Evolutionary conservation across 306 rosid genomes (phyloP).

Genomic region (Lathyrus tuberosus): DNA sequence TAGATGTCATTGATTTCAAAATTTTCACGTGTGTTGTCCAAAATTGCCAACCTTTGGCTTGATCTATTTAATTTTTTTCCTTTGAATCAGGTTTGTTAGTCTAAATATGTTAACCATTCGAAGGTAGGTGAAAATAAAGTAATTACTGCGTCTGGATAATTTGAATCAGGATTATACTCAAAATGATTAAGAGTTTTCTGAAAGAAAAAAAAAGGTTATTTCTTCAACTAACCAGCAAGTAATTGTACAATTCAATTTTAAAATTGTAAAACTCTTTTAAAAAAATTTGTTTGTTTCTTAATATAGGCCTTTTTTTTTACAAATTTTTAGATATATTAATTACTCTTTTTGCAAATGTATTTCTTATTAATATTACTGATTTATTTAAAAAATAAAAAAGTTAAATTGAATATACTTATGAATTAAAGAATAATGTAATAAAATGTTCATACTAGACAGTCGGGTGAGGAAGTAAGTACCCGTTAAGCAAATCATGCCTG

Average conservation of each 20-base stretch:
- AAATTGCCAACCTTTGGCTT: conserved; percentile 10
- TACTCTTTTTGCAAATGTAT: too few species aligned
- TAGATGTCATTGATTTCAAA: conserved; percentile 27
- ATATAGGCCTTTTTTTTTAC: too few species aligned
- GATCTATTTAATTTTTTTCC: neutral
- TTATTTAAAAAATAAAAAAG: too few species aligned
- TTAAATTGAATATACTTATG: too few species aligned
- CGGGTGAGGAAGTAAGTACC: too few species aligned
- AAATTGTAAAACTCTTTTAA: too few species aligned
- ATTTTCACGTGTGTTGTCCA: conserved; percentile 28
- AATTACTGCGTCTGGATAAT: neutral
- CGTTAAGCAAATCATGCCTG: too few species aligned
- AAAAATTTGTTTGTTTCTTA: too few species aligned
- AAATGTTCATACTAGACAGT: too few species aligned
- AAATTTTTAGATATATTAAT: too few species aligned
- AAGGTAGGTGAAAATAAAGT: conserved; percentile 9
- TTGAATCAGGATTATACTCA: neutral
- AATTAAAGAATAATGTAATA: too few species aligned
- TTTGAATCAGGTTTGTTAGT: neutral
- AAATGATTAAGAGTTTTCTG: neutral
- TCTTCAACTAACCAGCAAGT: neutral
- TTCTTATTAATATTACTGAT: too few species aligned
- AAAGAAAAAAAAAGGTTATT: neutral
- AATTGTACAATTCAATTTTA: neutral
- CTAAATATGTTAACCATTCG: neutral